phyloP scores from a whole-genome alignment of 805 yeast species.

The Phaffomyces antillensis region DNA sequence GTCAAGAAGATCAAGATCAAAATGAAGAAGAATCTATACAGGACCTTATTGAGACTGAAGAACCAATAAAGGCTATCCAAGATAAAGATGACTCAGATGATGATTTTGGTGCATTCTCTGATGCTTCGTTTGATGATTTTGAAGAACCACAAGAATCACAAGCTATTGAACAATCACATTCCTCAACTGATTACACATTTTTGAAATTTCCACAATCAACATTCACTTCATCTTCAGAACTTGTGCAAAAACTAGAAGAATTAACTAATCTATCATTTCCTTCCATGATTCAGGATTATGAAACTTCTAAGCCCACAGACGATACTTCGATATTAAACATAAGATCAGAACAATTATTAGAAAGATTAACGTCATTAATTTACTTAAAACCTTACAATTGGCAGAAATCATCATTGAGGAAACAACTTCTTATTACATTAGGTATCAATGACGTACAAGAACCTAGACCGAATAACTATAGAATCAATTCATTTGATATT shows the following conservation, averaged over 20 bases:
- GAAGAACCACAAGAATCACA: constrained; percentile 14
- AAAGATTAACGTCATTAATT: constrained; percentile 40
- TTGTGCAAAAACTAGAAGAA: constrained; percentile 6
- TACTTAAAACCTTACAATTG: constrained; percentile 57
- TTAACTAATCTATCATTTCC: constrained; percentile 11
- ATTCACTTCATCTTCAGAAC: constrained; percentile 5
- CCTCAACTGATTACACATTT: background rate
- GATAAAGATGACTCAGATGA: constrained; percentile 19
- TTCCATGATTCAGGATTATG: background rate
- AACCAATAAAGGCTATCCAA: background rate
- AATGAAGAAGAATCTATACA: too few species aligned
- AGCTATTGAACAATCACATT: background rate
- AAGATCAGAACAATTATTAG: constrained; percentile 35
- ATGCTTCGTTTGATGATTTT: constrained; percentile 29
- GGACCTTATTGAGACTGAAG: background rate
- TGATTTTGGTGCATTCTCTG: constrained; percentile 28
- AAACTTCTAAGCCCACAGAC: background rate
- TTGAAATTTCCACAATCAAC: constrained; percentile 12
- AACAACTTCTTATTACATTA: constrained; percentile 53
- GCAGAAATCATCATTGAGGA: constrained; percentile 59
- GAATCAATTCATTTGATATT: constrained; percentile 19
- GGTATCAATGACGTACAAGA: constrained; percentile 61
- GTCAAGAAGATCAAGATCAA: too few species aligned
- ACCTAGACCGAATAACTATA: constrained; percentile 21
- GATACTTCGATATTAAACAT: constrained; percentile 21